These are phyloP conservation scores for Sporothrix brasiliensis DNA, from an alignment of 2,329 filamentous ascomycete genomes.

Conservation along the genomic window DNA sequence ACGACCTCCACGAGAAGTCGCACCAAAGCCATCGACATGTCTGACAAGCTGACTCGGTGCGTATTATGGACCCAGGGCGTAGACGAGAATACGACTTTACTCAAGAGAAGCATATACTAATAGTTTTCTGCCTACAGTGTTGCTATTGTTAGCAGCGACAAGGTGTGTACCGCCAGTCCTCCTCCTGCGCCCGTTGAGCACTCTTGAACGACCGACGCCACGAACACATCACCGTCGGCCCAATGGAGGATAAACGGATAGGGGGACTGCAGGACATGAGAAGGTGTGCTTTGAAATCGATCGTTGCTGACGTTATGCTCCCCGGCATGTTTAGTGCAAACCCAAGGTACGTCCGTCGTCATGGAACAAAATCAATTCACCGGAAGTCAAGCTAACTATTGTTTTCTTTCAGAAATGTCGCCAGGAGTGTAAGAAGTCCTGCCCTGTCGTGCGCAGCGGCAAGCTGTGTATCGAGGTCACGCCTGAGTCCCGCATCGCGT, in stretches of 20 bases:
- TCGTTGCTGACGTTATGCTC: slow-evolving; percentile 43
- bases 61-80: slow-evolving; percentile 40
- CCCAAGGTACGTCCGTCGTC: slow-evolving; percentile 64
- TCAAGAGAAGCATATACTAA: slow-evolving; percentile 37
- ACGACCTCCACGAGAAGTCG: not conserved
- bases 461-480: slow-evolving; percentile 89
- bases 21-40: slow-evolving; percentile 30
- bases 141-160: slow-evolving; percentile 98
- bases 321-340: slow-evolving; percentile 67
- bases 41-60: slow-evolving; percentile 73
- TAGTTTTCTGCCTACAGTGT: slow-evolving; percentile 65
- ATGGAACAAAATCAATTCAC: slow-evolving; percentile 3
- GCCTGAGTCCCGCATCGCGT: slow-evolving; percentile 87
- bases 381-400: not conserved
- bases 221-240: not conserved
- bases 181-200: slow-evolving; percentile 47
- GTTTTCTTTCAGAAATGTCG: slow-evolving; percentile 72
- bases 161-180: slow-evolving; percentile 61
- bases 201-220: slow-evolving; percentile 32
- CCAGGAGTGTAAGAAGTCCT: slow-evolving; percentile 99
- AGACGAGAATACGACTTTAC: not conserved
- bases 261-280: no score
- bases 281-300: not conserved
- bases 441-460: slow-evolving; percentile 93
- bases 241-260: not conserved